Evolutionary conservation across 352 stramenopile genomes (phyloP).

Genomic region (Globisporangium perplexum): DNA sequence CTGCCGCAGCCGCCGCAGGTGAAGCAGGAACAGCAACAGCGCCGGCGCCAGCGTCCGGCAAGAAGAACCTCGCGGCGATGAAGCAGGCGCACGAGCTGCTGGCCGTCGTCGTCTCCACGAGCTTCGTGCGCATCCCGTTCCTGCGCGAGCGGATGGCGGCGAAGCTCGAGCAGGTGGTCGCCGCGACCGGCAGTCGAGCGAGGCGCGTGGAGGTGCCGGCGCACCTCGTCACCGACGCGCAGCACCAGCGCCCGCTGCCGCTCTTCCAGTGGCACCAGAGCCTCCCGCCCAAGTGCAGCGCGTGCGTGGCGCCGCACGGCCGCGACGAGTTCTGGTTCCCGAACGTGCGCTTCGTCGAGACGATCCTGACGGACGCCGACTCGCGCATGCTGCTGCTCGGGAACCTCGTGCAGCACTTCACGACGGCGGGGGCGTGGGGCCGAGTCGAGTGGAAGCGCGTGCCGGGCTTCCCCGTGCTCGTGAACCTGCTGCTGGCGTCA

Average conservation of each 20-base stretch:
- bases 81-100: slow-evolving; percentile 26
- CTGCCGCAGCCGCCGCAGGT: slow-evolving; percentile 8
- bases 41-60: not conserved
- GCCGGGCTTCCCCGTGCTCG: slow-evolving; percentile 41
- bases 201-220: not conserved
- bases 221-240: slow-evolving; percentile 14
- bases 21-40: slow-evolving; percentile 5
- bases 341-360: slow-evolving; percentile 20
- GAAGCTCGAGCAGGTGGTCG: slow-evolving; percentile 28
- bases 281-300: slow-evolving; percentile 47
- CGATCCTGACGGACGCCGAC: slow-evolving; percentile 32
- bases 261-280: slow-evolving; percentile 53
- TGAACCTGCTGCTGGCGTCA: slow-evolving; percentile 33
- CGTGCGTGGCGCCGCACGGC: slow-evolving; percentile 32
- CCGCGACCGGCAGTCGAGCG: not conserved
- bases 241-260: slow-evolving; percentile 24
- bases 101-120: slow-evolving; percentile 30
- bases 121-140: slow-evolving; percentile 50
- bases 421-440: slow-evolving; percentile 26
- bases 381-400: slow-evolving; percentile 36
- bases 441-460: slow-evolving; percentile 63
- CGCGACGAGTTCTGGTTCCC: slow-evolving; percentile 40
- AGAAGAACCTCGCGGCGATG: not conserved
- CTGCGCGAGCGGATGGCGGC: slow-evolving; percentile 47
- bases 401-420: slow-evolving; percentile 55